Evolutionary conservation across 331 rosid species (phyloP).

Genomic region (Pyracantha coccinea): DNA sequence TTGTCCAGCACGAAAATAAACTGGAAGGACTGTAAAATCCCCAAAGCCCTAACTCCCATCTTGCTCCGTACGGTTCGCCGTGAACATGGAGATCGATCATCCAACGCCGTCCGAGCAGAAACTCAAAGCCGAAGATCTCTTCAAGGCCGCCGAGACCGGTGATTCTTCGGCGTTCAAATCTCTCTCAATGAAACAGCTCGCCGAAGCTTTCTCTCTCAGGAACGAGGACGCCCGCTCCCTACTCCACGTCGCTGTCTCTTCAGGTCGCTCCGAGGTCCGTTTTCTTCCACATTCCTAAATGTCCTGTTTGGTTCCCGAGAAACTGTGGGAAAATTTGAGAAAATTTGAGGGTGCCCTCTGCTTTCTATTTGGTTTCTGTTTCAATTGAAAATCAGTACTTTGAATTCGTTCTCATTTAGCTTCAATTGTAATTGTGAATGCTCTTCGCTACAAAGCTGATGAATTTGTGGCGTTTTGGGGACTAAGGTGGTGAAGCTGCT

Average conservation of each 20-base stretch:
- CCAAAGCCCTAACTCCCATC: background rate
- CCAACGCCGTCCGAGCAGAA: constrained; percentile 18
- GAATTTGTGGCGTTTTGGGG: background rate
- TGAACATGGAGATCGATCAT: constrained; percentile 48
- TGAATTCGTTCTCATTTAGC: background rate
- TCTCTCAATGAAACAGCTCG: constrained; percentile 39
- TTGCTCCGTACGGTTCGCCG: background rate
- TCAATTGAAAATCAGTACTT: background rate
- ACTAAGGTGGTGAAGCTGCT: constrained; percentile 57
- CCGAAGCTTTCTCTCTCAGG: constrained; percentile 44
- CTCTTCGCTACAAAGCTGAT: background rate
- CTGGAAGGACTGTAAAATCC: background rate
- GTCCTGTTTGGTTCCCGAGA: background rate
- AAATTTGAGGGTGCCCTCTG: background rate
- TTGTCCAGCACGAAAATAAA: background rate
- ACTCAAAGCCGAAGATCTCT: constrained; percentile 44
- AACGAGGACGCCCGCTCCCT: constrained; percentile 87
- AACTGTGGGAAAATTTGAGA: background rate
- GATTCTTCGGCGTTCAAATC: constrained; percentile 37
- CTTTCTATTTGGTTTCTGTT: background rate
- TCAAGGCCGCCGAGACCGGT: constrained; percentile 74
- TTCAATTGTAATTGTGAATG: background rate
- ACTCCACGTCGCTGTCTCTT: constrained; percentile 80
- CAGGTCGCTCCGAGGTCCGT: constrained; percentile 54
- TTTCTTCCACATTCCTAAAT: background rate